Percentiles rank a stretch among this genome's conserved stretches.
Evolutionary conservation across 2,329 filamentous ascomycete species (phyloP).

Genomic region (Fusarium gaditjirri): DNA sequence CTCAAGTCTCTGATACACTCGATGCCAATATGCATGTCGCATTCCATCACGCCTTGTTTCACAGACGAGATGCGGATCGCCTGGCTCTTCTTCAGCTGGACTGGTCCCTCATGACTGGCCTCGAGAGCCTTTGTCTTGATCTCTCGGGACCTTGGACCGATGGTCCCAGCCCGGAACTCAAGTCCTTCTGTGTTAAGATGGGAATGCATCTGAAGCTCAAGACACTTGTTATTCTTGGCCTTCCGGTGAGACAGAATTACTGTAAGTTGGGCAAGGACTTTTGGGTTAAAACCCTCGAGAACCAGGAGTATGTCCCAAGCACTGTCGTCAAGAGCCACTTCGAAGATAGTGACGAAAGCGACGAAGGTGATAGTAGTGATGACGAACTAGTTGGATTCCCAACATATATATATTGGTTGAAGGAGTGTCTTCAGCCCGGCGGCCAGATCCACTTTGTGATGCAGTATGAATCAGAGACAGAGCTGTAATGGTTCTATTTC

Average conservation of each 20-base stretch:
- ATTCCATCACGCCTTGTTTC: background rate
- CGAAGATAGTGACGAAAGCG: background rate
- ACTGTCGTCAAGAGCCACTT: background rate
- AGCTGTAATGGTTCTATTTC: background rate
- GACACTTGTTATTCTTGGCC: constrained; percentile 14
- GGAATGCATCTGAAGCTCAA: constrained; percentile 17
- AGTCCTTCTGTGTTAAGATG: background rate
- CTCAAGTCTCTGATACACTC: background rate
- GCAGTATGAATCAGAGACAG: background rate
- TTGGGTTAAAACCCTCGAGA: constrained; percentile 8
- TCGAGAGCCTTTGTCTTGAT: constrained; percentile 27
- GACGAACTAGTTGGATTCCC: background rate
- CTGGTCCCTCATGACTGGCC: constrained; percentile 13
- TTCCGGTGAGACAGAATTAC: background rate
- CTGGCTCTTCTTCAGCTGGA: background rate
- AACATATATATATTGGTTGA: constrained; percentile 5
- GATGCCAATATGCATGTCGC: background rate
- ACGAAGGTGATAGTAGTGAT: background rate
- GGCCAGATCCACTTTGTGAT: constrained; percentile 18
- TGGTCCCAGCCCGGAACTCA: background rate
- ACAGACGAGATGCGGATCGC: background rate
- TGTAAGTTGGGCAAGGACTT: background rate
- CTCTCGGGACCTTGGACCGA: background rate
- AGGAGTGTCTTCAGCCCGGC: constrained; percentile 18
- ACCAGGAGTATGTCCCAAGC: background rate